Percentiles rank a stretch among this genome's conserved stretches.
phyloP scores from a whole-genome alignment of 345 rosid genomes.

The Excoecaria cochinchinensis region DNA sequence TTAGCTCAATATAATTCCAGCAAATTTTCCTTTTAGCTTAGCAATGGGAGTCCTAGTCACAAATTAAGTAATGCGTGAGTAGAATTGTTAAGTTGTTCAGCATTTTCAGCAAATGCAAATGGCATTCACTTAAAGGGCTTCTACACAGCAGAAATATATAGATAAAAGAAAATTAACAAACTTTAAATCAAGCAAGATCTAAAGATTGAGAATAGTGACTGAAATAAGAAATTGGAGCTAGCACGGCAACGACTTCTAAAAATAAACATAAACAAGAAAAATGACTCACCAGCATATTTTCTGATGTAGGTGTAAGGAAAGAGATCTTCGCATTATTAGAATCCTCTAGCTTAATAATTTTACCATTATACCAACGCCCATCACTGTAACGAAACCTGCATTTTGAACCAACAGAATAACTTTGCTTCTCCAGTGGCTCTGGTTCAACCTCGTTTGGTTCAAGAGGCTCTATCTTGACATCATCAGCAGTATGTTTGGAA shows the following conservation, averaged over 20 bases:
- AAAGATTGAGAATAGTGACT: not conserved
- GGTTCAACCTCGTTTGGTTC: slow-evolving; percentile 46
- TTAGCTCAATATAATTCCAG: not conserved
- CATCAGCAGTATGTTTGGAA: slow-evolving; percentile 28
- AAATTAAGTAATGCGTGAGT: not conserved
- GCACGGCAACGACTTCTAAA: not conserved
- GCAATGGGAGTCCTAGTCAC: not conserved
- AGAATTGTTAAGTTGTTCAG: not conserved
- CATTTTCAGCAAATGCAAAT: not conserved
- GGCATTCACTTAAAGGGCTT: not conserved
- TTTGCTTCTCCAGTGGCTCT: slow-evolving; percentile 46
- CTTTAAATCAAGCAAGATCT: not conserved
- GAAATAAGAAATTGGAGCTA: not conserved
- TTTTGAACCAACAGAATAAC: slow-evolving; percentile 58
- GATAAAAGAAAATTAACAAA: not conserved
- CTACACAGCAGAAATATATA: not conserved
- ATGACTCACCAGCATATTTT: slow-evolving; percentile 74
- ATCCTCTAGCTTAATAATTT: slow-evolving; percentile 53
- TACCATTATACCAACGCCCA: slow-evolving; percentile 96
- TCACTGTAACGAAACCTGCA: slow-evolving; percentile 68
- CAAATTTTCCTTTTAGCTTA: not conserved
- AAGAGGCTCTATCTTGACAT: slow-evolving; percentile 52
- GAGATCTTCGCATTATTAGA: slow-evolving; percentile 62
- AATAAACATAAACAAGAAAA: slow-evolving; percentile 3
- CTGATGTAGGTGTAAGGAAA: slow-evolving; percentile 84